Percentiles rank a stretch among this genome's conserved stretches.
phyloP scores from a whole-genome alignment of 2,329 filamentous ascomycete species.

The Cladophialophora carrionii region DNA sequence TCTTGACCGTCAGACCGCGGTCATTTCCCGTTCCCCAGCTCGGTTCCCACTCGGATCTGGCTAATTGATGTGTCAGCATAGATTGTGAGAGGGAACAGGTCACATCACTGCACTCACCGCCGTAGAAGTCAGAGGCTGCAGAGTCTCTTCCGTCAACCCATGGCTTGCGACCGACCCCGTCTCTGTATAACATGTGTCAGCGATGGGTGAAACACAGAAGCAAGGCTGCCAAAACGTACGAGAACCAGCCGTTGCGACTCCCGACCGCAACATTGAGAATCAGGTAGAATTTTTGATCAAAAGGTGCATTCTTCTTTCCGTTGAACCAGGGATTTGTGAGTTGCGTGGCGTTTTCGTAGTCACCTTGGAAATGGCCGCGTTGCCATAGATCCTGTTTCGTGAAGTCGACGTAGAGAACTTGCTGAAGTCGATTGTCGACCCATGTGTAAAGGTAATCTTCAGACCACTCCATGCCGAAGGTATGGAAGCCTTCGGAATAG shows the following conservation, averaged over 20 bases:
- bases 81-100: constrained; percentile 2
- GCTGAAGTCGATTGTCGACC: constrained; percentile 46
- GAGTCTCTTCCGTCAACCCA: constrained; percentile 36
- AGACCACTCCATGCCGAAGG: constrained; percentile 59
- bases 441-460: constrained; percentile 59
- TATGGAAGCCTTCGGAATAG: constrained; percentile 50
- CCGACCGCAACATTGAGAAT: constrained; percentile 59
- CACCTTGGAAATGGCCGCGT: constrained; percentile 49
- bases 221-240: constrained; percentile 16
- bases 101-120: constrained; percentile 28
- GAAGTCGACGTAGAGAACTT: constrained; percentile 39
- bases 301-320: constrained; percentile 53
- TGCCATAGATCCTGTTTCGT: constrained; percentile 39
- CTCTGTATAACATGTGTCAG: constrained; percentile 36
- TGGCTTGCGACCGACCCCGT: constrained; percentile 45
- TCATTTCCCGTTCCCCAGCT: constrained; percentile 53
- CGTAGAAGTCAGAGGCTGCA: constrained; percentile 44
- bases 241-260: constrained; percentile 55
- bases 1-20: constrained; percentile 53
- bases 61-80: constrained; percentile 15
- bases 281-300: constrained; percentile 58
- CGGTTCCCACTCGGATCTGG: constrained; percentile 47
- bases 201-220: constrained; percentile 10
- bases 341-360: constrained; percentile 49
- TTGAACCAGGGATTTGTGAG: constrained; percentile 53